Base-by-base conservation (phyloP, 352 stramenopile species). In the Globisporangium spiculum region DNA sequence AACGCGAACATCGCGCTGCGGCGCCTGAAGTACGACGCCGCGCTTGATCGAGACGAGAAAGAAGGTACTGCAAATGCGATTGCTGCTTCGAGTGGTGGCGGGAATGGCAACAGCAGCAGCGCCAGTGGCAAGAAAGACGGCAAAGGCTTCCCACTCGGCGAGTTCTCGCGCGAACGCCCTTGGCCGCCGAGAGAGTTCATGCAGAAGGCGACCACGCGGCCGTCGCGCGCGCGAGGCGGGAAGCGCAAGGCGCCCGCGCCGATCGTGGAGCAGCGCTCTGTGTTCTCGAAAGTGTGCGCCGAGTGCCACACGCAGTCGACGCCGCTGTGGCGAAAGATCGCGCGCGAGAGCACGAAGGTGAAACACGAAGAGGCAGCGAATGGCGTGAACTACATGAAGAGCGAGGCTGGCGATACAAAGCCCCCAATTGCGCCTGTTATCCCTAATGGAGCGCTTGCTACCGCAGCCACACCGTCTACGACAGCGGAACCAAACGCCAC, bases 161-260 rank as follows among this genome's bases (percentile, higher is more conserved):
- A 84, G 48, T 77, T 73, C 36, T 77, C 87, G 46, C 85, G 84
- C 22, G 85, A 94, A 5, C 84, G 84, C 4, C 64, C 76, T 27
- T 96, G 88, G 88, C 88, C 88, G 24, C 88, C 88, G 0, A 79
- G 77, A 30, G 88, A 93, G 68, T 93, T 93, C 67, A 75, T 81
- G 46, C 66, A 86, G n/a, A 92, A 92, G 65, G 72, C 76, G 2
- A 70, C 75, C 22, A 44, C 63, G 5, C 90, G 90, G 62, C 73
- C 82, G 0, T 74, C 73, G 41, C 70, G 76, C 32, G 75, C 61
- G 18, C 74, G 77, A 34, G 75, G 69, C n/a, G 81, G 80, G 50
- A 91, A 91, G 71, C 80, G 81, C 60, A 94, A 93, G 75, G 78
- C 74, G 38, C 65, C 74, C 26, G 77, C 74, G 6, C 84, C 85